Conservation (phyloP, 495 filamentous ascomycete genomes). For the Penicillium soppii region DNA sequence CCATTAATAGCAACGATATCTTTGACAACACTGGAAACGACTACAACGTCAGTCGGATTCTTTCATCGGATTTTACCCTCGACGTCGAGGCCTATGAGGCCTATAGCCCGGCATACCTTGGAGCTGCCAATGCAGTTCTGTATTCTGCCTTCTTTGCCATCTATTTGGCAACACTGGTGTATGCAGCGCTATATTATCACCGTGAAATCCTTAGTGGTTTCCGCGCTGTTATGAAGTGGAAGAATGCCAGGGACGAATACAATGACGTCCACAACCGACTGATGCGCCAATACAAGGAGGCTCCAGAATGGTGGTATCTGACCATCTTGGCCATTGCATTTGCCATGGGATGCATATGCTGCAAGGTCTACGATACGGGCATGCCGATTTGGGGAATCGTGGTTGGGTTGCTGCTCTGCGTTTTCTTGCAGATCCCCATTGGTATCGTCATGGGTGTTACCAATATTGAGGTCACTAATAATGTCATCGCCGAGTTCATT, state of each 20-base stretch:
- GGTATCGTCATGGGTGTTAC: slow-evolving; percentile 83
- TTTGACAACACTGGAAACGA: slow-evolving; percentile 49
- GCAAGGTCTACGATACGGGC: slow-evolving; percentile 53
- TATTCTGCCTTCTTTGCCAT: slow-evolving; percentile 44
- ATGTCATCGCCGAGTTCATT: slow-evolving; percentile 72
- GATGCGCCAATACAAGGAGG: slow-evolving; percentile 54
- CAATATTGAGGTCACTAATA: slow-evolving; percentile 72
- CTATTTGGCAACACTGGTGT: slow-evolving; percentile 39
- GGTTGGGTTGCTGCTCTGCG: slow-evolving; percentile 62
- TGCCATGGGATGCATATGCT: slow-evolving; percentile 48
- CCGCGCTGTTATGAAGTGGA: slow-evolving; percentile 36
- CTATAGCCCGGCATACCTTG: slow-evolving; percentile 75
- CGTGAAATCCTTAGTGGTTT: slow-evolving; percentile 41
- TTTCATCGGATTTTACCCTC: slow-evolving; percentile 55
- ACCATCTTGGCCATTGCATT: slow-evolving; percentile 70
- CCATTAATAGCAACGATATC: slow-evolving; percentile 40
- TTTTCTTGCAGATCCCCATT: slow-evolving; percentile 74
- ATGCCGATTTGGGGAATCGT: slow-evolving; percentile 78
- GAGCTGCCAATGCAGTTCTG: slow-evolving; percentile 74
- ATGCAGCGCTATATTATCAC: slow-evolving; percentile 45
- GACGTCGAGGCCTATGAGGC: slow-evolving; percentile 67
- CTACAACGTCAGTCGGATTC: slow-evolving; percentile 47
- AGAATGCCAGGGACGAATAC: slow-evolving; percentile 46
- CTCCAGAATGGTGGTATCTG: slow-evolving; percentile 73
- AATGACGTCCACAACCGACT: slow-evolving; percentile 59